A percentile compares a stretch with the other conserved stretches of the same genome.
Evolutionary conservation across 1,284 basidiomycete genomes (phyloP).

Genomic region (Cryptococcus depauperatus): DNA sequence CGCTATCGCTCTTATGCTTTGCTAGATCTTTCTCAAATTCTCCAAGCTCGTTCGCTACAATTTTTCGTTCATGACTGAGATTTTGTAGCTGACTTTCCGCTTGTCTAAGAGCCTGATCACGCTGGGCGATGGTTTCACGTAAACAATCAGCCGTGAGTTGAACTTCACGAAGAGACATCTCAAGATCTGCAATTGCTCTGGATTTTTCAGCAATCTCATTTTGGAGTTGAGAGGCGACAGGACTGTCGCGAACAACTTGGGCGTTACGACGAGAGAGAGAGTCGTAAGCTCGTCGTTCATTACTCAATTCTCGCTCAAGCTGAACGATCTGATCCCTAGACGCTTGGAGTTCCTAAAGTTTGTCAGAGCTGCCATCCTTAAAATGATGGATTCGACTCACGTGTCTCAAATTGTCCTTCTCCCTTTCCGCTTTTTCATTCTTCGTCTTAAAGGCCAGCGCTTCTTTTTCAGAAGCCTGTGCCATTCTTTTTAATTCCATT

Average conservation of each 20-base stretch:
- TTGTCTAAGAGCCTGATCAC: slow-evolving; percentile 8
- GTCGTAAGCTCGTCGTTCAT: slow-evolving; percentile 13
- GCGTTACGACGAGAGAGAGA: slow-evolving; percentile 11
- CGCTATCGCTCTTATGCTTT: slow-evolving; percentile 50
- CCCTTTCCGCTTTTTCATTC: slow-evolving; percentile 1
- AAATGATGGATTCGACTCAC: slow-evolving; percentile 5
- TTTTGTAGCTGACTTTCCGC: slow-evolving; percentile 14
- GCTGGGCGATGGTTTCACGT: slow-evolving; percentile 11
- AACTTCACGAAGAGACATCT: slow-evolving; percentile 12
- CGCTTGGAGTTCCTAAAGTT: slow-evolving; percentile 9
- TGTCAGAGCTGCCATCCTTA: neutral
- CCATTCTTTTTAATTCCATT: slow-evolving; percentile 18
- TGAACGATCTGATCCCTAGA: slow-evolving; percentile 6
- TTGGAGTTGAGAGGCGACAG: slow-evolving; percentile 9
- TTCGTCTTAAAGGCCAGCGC: slow-evolving; percentile 10
- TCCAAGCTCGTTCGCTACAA: slow-evolving; percentile 22
- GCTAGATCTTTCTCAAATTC: slow-evolving; percentile 33
- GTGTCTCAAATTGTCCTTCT: slow-evolving; percentile 10
- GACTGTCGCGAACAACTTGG: neutral
- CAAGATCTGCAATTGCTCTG: slow-evolving; percentile 11
- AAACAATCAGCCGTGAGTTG: slow-evolving; percentile 10
- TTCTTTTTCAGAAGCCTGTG: slow-evolving; percentile 12
- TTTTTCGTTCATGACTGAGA: slow-evolving; percentile 17
- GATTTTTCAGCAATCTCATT: slow-evolving; percentile 18
- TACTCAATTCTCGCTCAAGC: slow-evolving; percentile 17